Percentiles rank a stretch among this genome's conserved stretches.
Evolutionary conservation across 257 asterid species (phyloP).

Genomic region (Solanum chiquidenum): DNA sequence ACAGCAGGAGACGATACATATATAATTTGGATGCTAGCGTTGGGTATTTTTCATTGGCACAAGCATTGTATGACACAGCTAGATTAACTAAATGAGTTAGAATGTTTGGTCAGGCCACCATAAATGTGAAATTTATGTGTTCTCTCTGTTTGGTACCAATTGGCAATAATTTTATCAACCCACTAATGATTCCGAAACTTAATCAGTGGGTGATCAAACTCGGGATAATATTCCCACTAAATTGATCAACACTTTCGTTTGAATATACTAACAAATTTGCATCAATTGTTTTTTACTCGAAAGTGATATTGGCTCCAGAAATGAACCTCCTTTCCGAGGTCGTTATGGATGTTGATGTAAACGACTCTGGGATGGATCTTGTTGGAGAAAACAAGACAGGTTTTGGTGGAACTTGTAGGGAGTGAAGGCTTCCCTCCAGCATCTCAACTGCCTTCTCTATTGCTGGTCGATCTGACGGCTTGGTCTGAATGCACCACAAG

Average conservation of each 20-base stretch:
- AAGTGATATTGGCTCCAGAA: not conserved
- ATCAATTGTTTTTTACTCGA: not conserved
- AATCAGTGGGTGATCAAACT: not conserved
- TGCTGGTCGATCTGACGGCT: conserved; percentile 48
- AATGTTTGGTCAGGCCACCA: not conserved
- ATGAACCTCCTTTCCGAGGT: not conserved
- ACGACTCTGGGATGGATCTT: not conserved
- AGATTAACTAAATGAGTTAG: not conserved
- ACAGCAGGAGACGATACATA: not conserved
- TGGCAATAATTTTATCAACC: not conserved
- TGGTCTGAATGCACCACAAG: conserved; percentile 59
- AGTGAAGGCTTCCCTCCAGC: conserved; percentile 38
- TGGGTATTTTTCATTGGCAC: not conserved
- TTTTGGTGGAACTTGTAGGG: conserved; percentile 45
- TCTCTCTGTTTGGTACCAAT: not conserved
- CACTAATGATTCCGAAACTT: not conserved
- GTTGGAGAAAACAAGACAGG: conserved; percentile 23
- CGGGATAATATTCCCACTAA: not conserved
- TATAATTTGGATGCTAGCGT: not conserved
- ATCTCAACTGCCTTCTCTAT: conserved; percentile 52
- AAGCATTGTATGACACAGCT: not conserved
- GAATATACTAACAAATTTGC: not conserved
- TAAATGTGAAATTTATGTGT: not conserved
- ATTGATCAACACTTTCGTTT: not conserved
- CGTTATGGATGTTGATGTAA: not conserved